A percentile compares a stretch with the other conserved stretches of the same genome.
Evolutionary conservation across 2,329 filamentous ascomycete species (phyloP).

Genomic region (Dothiorella sarmentorum): DNA sequence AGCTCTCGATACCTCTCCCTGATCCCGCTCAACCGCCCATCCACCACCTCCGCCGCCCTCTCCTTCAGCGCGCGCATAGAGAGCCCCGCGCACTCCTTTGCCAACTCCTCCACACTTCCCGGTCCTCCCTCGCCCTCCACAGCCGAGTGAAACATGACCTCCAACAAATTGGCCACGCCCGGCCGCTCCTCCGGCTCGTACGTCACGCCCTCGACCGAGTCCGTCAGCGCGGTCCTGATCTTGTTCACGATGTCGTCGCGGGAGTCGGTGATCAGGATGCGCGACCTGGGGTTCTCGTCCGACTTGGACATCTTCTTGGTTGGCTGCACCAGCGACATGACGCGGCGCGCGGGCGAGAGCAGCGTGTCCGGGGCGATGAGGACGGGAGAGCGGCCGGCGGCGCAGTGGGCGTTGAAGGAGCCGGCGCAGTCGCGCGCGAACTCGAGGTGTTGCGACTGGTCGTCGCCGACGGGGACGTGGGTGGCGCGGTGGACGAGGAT

Average conservation of each 20-base stretch:
- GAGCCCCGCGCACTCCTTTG: slow-evolving; percentile 41
- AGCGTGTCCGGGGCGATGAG: slow-evolving; percentile 55
- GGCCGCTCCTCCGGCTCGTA: slow-evolving; percentile 70
- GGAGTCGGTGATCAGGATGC: slow-evolving; percentile 77
- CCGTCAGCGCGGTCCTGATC: slow-evolving; percentile 71
- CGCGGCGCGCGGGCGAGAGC: slow-evolving; percentile 67
- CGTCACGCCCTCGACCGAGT: slow-evolving; percentile 63
- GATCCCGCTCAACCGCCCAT: slow-evolving; percentile 52
- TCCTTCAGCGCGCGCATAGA: slow-evolving; percentile 62
- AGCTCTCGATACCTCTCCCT: slow-evolving; percentile 56
- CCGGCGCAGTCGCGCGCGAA: slow-evolving; percentile 82
- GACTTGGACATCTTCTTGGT: slow-evolving; percentile 93
- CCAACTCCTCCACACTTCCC: slow-evolving; percentile 44
- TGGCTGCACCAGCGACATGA: slow-evolving; percentile 86
- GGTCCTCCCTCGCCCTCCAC: slow-evolving; percentile 31
- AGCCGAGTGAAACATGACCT: slow-evolving; percentile 72
- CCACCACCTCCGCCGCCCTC: slow-evolving; percentile 58
- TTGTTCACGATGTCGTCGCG: slow-evolving; percentile 64
- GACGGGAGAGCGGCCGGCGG: slow-evolving; percentile 63
- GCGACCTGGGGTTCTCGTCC: slow-evolving; percentile 64
- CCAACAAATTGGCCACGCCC: slow-evolving; percentile 82
- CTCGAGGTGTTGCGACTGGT: slow-evolving; percentile 91
- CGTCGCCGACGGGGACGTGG: slow-evolving; percentile 94
- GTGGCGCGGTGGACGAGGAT: slow-evolving; percentile 86
- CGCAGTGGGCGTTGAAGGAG: slow-evolving; percentile 80